Base-by-base conservation (phyloP, 257 asterid genomes). In the Leonotis leonurus region DNA sequence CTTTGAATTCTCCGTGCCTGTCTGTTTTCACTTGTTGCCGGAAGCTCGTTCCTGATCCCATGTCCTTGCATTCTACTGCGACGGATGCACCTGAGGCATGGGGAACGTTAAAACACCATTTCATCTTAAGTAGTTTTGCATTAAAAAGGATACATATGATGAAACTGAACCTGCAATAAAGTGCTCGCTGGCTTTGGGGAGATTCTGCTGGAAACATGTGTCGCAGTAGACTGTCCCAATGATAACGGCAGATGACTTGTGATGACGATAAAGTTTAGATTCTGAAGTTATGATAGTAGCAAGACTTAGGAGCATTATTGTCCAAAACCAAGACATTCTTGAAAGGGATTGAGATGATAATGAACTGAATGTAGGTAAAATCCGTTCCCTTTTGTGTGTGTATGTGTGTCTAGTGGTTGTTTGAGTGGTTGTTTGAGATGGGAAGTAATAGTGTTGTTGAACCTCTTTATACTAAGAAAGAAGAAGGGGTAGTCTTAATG, bases 171-270 rank as follows among this genome's bases (percentile, higher is more conserved):
- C 98, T 84, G 87, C 24, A 74, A 90, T 82, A 75, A 82, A 84
- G 80, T 69, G 35, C 13, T 35, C 92, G 78, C 30, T 62, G 65
- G 58, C 39, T 36, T 43, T 41, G 43, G 63, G 68, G n/a, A 35
- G 75, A 64, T 73, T 70, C 50, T 65, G 86, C 20, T 68, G 85
- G 79, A 80, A 83, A 49, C 96, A 88, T 4, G 93, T 78, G 54
- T 82, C 85, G 55, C 96, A 88, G 60, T 75, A 85, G 59, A 88
- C 96, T 10, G 85, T 81, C 52, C 96, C 96, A 14, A 88, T 78
- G 30, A 88, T 72, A 8, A 86, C 81, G 9, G 87, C 96, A 37
- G 88, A 66, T 55, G 86, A 56, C 71, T 69, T 76, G 74, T 53
- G 61, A 13, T 63, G 76, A 40, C 64, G 49, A 21, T 44, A 44